Base-by-base conservation (phyloP, 352 stramenopile species). In the Phytophthora pseudosyringae region DNA sequence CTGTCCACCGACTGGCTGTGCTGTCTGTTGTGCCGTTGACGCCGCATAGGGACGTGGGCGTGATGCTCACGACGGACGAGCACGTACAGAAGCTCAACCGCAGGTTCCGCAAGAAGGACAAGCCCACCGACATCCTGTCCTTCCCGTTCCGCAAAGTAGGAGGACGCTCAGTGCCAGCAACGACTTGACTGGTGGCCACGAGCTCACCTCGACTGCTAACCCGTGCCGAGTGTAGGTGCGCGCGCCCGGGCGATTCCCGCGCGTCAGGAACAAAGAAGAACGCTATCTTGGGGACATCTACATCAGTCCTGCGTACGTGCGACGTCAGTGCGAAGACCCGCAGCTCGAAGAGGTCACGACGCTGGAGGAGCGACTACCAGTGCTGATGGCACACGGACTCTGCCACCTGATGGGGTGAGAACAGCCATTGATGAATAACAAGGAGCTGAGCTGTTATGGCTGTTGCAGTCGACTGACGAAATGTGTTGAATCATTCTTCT, bases 221-320 rank as follows among this genome's bases (percentile, higher is more conserved):
- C n/a, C 52, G 11, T 48, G n/a, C 40, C 43, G 33, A 15, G 33
- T n/a, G 18, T 31, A 93, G 81, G 78, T 94, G 44, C 59, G 63
- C 16, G 51, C 58, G 13, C 83, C 85, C 4, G 87, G 87, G 12
- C 77, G 80, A 6, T 89, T 95, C 35, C 85, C 85, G 4, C 55
- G 64, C 11, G 76, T 90, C 26, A 67, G 66, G 12, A 73, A 44
- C 1, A 61, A 64, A 21, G 83, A 91, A 8, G 83, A 89, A 36
- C 80, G 87, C 0, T 94, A 94, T 65, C 65, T 95, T 5, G 87
- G 87, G 3, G 87, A 95, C 53, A 90, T 95, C 13, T 95, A 89
- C 75, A 86, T 95, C 61, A 91, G 85, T 47, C 69, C 88, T 10
- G 76, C 85, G 16, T 95, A 92, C 59, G 79, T 95, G n/a, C 75